Evolutionary conservation across 2,329 filamentous ascomycete species (phyloP), one percentile per base, ranked within the genome.

Genomic region (Claviceps pazoutovae): DNA sequence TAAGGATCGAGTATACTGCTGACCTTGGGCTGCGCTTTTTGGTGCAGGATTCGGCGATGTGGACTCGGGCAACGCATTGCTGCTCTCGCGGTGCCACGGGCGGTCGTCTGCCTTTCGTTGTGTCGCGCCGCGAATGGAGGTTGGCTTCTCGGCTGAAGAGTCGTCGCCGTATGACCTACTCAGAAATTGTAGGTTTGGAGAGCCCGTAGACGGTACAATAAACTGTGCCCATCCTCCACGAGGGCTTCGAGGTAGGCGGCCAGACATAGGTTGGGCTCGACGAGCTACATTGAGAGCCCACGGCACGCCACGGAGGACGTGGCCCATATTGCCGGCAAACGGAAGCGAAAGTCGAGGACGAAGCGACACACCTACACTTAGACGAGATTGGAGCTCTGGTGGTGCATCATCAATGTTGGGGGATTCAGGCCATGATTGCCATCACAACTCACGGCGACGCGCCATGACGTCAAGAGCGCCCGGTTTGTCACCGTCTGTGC

Each of bases 41-140:
- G 51, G 38, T n/a, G 59, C 48, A 16, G 60, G 55, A 51, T 61
- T 52, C 52, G 61, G 63, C 43, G 54, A 64, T 38, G 39, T 58
- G 14, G 62, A 63, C 1, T 67, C 61, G 8, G 66, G 63, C 51
- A 67, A 60, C 45, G 56, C 74, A 68, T 64, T 56, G 50, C 76
- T 76, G 3, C 80, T 78, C 56, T 83, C 74, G 16, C 81, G 72
- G 56, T 81, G 79, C 83, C 83, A 86, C 58, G 83, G 83, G 37
- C 80, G 74, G 48, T 78, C 71, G 48, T 77, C 69, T 56, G 83
- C 81, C 54, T 75, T 74, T 48, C 74, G 68, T 59, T 78, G 78
- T 46, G 73, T 72, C 52, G 45, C 44, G 13, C 45, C 46, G 11
- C 53, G 53, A 13, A 14, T 39, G 26, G 37, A 37, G 1, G 49